Evolutionary conservation across 495 filamentous ascomycete genomes (phyloP).

Genomic region (Aspergillus homomorphus): DNA sequence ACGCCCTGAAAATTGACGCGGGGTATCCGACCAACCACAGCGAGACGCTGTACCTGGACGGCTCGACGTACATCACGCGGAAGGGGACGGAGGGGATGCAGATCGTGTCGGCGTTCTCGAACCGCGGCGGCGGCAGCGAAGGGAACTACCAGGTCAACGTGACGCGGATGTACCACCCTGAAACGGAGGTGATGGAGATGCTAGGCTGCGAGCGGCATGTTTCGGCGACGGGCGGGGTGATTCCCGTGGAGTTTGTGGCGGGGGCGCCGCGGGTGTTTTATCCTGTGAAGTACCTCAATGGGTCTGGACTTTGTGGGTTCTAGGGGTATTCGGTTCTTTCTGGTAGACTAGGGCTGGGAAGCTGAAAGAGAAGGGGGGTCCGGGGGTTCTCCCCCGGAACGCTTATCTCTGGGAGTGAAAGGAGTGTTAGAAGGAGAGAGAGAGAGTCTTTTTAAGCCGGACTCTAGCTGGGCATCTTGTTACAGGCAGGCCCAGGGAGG

Average conservation of each 20-base stretch:
- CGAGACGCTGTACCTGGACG: constrained; percentile 47
- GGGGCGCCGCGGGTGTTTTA: constrained; percentile 46
- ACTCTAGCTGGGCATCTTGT: too few relatives aligned
- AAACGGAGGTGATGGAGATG: constrained; percentile 44
- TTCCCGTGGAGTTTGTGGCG: constrained; percentile 37
- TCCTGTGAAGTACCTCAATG: constrained; percentile 18
- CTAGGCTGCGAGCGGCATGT: constrained; percentile 38
- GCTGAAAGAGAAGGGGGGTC: too few relatives aligned
- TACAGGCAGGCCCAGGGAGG: too few relatives aligned
- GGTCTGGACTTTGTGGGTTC: constrained; percentile 27
- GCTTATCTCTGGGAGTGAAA: too few relatives aligned
- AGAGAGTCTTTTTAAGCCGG: too few relatives aligned
- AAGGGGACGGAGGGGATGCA: constrained; percentile 53
- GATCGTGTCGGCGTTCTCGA: constrained; percentile 55
- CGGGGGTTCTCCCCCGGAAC: too few relatives aligned
- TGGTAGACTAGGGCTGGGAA: too few relatives aligned
- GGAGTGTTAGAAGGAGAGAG: too few relatives aligned
- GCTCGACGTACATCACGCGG: constrained; percentile 51
- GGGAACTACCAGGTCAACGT: constrained; percentile 42
- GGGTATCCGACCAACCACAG: constrained; percentile 50
- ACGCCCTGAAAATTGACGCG: constrained; percentile 47
- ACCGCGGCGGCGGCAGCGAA: constrained; percentile 45
- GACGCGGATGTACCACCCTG: constrained; percentile 29
- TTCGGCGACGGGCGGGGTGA: constrained; percentile 30
- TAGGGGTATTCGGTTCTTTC: too few relatives aligned